A percentile compares a stretch with the other conserved stretches of the same genome.
phyloP scores from a whole-genome alignment of 2,329 filamentous ascomycete genomes.

The Stemphylium beticola region DNA sequence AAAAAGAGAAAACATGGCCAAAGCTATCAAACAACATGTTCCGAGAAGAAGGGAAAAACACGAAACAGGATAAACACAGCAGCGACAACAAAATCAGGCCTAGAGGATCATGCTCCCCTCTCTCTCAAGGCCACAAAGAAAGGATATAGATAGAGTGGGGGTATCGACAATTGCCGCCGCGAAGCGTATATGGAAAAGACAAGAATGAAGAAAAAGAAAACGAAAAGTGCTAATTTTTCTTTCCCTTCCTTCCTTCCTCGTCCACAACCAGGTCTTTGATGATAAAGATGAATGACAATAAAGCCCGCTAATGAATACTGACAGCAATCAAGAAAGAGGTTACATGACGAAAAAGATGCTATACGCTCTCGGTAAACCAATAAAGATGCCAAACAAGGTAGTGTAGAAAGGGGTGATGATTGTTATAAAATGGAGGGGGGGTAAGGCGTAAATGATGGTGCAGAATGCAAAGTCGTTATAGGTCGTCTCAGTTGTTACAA shows the following conservation, averaged over 20 bases:
- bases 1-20: too few relatives aligned
- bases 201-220: too few relatives aligned
- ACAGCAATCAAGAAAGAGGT: background rate
- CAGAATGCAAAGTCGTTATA: slow-evolving; percentile 35
- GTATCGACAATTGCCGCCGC: slow-evolving; percentile 46
- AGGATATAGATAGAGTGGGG: too few relatives aligned
- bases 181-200: slow-evolving; percentile 33
- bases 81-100: background rate
- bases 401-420: slow-evolving; percentile 7
- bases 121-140: too few relatives aligned
- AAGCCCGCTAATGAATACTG: slow-evolving; percentile 1
- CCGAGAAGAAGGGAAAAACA: background rate
- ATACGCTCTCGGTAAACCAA: slow-evolving; percentile 25
- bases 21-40: too few relatives aligned
- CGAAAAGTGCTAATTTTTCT: too few relatives aligned
- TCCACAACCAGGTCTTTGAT: slow-evolving; percentile 12
- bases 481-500: slow-evolving; percentile 35
- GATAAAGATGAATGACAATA: background rate
- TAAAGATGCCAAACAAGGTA: slow-evolving; percentile 16
- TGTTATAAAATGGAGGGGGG: background rate
- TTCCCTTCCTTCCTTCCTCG: background rate
- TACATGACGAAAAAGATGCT: slow-evolving; percentile 1
- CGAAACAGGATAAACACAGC: background rate
- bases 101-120: background rate
- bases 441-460: slow-evolving; percentile 26